These are phyloP conservation scores for Umbelopsis sp. DNA, from an alignment of 192 early-diverging fungal genomes.

Conservation along the genomic window DNA sequence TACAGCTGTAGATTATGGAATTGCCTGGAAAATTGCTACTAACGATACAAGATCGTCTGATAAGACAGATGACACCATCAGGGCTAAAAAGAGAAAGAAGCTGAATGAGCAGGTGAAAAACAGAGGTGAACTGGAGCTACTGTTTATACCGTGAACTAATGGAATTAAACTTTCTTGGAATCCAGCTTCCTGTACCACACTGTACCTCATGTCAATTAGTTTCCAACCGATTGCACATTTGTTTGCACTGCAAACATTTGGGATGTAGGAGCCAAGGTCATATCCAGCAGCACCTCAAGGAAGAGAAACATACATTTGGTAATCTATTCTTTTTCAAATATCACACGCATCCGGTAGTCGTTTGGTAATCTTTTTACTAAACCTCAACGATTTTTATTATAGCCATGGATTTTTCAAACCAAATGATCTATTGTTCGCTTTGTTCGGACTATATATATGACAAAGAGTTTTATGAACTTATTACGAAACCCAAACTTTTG, in stretches of 20 bases:
- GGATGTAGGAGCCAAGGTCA: conserved; percentile 76
- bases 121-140: neutral
- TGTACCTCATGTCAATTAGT: conserved; percentile 60
- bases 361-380: neutral
- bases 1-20: neutral
- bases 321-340: neutral
- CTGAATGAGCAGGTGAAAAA: neutral
- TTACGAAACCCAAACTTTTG: conserved; percentile 27
- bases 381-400: conserved; percentile 26
- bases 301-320: conserved; percentile 59
- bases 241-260: conserved; percentile 79
- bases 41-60: neutral
- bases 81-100: neutral
- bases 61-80: neutral
- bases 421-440: conserved; percentile 66
- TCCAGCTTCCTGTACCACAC: conserved; percentile 55
- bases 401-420: conserved; percentile 77
- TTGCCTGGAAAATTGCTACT: neutral
- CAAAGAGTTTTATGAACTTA: conserved; percentile 59
- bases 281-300: conserved; percentile 50
- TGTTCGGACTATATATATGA: conserved; percentile 91
- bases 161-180: neutral
- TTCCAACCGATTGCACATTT: conserved; percentile 73
- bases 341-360: neutral
- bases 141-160: neutral